A percentile compares a stretch with the other conserved stretches of the same genome.
phyloP scores from a whole-genome alignment of 257 asterid genomes.

The Catharanthus roseus region DNA sequence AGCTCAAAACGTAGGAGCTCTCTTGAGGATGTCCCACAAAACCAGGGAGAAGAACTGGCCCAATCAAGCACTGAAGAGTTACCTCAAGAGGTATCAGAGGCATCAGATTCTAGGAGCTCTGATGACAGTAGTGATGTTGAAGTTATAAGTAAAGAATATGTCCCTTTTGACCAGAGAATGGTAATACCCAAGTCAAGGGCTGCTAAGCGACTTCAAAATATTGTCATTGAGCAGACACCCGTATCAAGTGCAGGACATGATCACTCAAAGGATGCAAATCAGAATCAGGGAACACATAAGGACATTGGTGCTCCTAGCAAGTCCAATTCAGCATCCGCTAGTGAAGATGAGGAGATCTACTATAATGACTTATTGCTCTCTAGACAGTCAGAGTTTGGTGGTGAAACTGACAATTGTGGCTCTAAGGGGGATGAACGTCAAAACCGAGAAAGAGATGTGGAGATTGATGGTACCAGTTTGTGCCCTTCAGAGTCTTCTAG shows the following conservation, averaged over 20 bases:
- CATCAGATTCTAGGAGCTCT: no score
- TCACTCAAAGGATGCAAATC: background rate
- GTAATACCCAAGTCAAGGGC: background rate
- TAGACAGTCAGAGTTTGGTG: background rate
- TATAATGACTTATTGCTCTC: no score
- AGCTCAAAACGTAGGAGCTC: no score
- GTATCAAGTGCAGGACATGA: no score
- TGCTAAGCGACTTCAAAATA: no score
- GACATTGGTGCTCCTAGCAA: background rate
- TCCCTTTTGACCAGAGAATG: background rate
- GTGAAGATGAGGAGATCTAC: background rate
- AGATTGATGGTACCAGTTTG: background rate
- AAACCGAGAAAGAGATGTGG: background rate
- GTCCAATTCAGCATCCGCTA: background rate
- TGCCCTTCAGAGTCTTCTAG: background rate
- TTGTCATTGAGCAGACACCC: background rate
- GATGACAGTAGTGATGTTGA: no score
- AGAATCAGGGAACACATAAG: background rate
- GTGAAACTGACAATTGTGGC: background rate
- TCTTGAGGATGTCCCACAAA: no score
- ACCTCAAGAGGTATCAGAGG: no score
- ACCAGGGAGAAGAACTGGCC: no score
- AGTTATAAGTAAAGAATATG: background rate
- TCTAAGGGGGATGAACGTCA: background rate
- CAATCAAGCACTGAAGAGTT: no score